phyloP scores from a whole-genome alignment of 2,329 filamentous ascomycete genomes.

The Alternaria sp. region DNA sequence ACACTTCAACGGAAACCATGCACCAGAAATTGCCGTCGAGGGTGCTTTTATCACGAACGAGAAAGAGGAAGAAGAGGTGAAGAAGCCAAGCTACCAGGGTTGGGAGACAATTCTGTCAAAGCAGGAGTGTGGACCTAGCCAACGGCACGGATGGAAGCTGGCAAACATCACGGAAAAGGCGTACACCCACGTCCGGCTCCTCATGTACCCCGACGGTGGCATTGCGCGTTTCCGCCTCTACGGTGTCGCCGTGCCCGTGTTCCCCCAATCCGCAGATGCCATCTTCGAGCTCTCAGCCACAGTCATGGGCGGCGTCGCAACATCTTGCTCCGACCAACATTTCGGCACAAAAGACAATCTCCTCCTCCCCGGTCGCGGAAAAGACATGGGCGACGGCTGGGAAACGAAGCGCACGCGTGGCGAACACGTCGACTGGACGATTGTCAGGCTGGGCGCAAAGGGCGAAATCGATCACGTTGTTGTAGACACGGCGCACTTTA shows the following conservation, averaged over 20 bases:
- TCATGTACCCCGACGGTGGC: constrained; percentile 86
- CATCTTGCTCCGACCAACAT: constrained; percentile 81
- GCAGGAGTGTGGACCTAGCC: constrained; percentile 75
- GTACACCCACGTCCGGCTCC: constrained; percentile 79
- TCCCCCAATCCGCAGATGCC: constrained; percentile 69
- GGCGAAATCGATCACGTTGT: constrained; percentile 71
- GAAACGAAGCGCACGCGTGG: constrained; percentile 78
- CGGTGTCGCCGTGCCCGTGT: constrained; percentile 77
- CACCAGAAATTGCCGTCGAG: constrained; percentile 78
- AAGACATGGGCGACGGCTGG: constrained; percentile 90
- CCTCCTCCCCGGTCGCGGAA: constrained; percentile 76
- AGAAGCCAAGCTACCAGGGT: constrained; percentile 45
- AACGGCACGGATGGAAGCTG: constrained; percentile 76
- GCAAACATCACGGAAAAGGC: constrained; percentile 63
- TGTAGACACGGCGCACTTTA: constrained; percentile 82
- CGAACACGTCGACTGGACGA: constrained; percentile 81
- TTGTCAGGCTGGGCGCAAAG: constrained; percentile 73
- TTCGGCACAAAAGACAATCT: constrained; percentile 83
- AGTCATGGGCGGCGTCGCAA: constrained; percentile 77
- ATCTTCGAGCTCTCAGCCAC: constrained; percentile 79
- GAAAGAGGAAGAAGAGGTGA: constrained; percentile 67
- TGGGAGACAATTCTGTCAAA: constrained; percentile 76
- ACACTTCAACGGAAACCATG: constrained; percentile 83
- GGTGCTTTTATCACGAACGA: constrained; percentile 67
- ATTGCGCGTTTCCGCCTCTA: constrained; percentile 82